Base-by-base conservation (phyloP, 2,329 filamentous ascomycete genomes). In the Aspergillus eucalypticola region DNA sequence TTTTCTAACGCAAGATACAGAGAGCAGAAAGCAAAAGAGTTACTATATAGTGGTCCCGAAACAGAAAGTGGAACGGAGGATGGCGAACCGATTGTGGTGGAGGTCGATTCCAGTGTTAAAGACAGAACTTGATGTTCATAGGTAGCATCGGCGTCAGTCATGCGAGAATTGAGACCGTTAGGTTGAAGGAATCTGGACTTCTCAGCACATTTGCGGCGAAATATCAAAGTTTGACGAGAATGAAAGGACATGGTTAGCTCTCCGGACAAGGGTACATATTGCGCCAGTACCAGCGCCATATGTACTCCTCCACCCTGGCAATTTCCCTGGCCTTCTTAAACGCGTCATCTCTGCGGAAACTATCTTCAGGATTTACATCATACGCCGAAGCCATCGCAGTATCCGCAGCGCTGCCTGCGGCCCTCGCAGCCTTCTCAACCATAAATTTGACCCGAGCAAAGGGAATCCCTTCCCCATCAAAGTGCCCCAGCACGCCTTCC, bases 61-160 rank as follows among this genome's bases (percentile, higher is more conserved):
- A 11, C 10, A 29, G 41, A 35, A 17, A 56, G 42, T 17, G 32
- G 6, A n/a, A 38, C 19, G 4, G 54, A 49, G 5, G 54, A 48
- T 8, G 39, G 41, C 15, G 54, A 48, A 17, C 17, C 54, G 17
- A 49, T 56, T 49, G 41, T 56, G 25, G 50, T 52, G 29, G 50
- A 25, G 50, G 32, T 52, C 11, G 32, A 1, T 35, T 35, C 32
- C 4, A 35, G 32, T 35, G 32, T 0, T 35, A 35, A 35, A 35
- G 5, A 5, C 32, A 35, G 32, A 35, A 35, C 11, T 13, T 13
- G 32, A 35, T 35, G 11, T 35, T 13, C 1, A 13, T 35, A 35
- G 11, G 29, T 5, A 15, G 11, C 0, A 35, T 35, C 32, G 32
- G 11, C 11, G 29, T 35, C 29, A 35, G 29, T 1, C 11, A 13